A percentile compares a stretch with the other conserved stretches of the same genome.
Evolutionary conservation across 2,329 filamentous ascomycete species (phyloP).

Genomic region (Aureobasidium sp.): DNA sequence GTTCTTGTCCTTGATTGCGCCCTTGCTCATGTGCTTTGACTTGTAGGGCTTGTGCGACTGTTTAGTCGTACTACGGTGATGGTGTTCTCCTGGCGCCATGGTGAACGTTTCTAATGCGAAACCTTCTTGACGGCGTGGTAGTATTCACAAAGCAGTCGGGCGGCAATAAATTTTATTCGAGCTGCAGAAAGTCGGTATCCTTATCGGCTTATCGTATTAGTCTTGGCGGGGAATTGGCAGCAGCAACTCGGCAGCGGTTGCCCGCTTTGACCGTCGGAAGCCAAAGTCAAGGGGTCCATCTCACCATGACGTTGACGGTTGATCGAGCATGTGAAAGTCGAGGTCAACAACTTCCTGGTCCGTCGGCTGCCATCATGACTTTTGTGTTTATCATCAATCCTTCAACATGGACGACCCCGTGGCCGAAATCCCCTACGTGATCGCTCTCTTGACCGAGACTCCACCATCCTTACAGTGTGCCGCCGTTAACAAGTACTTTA

Average conservation of each 20-base stretch:
- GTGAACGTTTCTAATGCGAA: slow-evolving; percentile 31
- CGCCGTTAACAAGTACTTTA: slow-evolving; percentile 66
- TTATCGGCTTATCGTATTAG: background rate
- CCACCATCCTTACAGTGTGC: slow-evolving; percentile 57
- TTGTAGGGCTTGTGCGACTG: slow-evolving; percentile 84
- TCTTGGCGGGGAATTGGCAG: background rate
- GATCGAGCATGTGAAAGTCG: slow-evolving; percentile 9
- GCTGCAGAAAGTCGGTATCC: slow-evolving; percentile 1
- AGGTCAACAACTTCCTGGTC: background rate
- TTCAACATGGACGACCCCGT: slow-evolving; percentile 28
- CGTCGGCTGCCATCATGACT: background rate
- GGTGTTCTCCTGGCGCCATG: slow-evolving; percentile 64
- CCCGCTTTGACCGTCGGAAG: background rate
- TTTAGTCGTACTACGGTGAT: slow-evolving; percentile 91
- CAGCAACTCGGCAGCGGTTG: background rate
- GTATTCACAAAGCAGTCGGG: background rate
- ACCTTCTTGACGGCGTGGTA: background rate
- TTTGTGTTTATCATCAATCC: background rate
- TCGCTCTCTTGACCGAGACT: slow-evolving; percentile 61
- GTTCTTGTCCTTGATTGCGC: slow-evolving; percentile 70
- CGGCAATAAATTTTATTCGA: background rate
- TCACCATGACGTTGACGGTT: background rate
- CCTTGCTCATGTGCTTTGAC: slow-evolving; percentile 82
- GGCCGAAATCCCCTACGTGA: slow-evolving; percentile 57
- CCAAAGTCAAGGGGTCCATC: background rate